These are phyloP conservation scores for Lasiosphaeria miniovina DNA, from an alignment of 495 filamentous ascomycete species.

Conservation along the genomic window DNA sequence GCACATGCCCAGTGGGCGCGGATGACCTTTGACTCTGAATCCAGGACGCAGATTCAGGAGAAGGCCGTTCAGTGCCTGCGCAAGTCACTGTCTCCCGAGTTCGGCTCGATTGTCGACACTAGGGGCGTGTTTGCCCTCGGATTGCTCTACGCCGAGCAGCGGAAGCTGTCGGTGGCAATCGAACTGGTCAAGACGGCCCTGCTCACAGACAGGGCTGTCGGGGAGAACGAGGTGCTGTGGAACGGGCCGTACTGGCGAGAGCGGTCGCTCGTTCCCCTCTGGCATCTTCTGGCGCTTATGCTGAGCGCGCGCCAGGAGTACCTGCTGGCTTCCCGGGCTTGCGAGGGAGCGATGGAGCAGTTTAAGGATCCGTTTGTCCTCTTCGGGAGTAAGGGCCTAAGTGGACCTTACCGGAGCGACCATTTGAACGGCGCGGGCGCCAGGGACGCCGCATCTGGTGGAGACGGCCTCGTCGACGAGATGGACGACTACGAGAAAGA, in stretches of 20 bases:
- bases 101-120: constrained; percentile 57
- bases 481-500: constrained; percentile 78
- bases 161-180: constrained; percentile 73
- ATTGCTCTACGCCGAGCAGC: constrained; percentile 72
- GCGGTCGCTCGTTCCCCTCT: constrained; percentile 62
- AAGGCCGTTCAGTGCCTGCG: constrained; percentile 72
- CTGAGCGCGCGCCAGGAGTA: constrained; percentile 86
- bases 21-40: constrained; percentile 67
- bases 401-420: constrained; percentile 50
- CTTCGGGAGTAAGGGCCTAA: constrained; percentile 46
- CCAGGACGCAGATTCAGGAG: constrained; percentile 63
- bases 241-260: constrained; percentile 47
- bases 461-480: constrained; percentile 59
- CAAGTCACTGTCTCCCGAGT: constrained; percentile 63
- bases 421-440: constrained; percentile 48
- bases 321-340: constrained; percentile 70
- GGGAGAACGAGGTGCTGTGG: constrained; percentile 32
- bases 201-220: constrained; percentile 37
- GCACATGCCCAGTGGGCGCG: constrained; percentile 82
- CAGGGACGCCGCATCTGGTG: constrained; percentile 31
- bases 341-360: constrained; percentile 86
- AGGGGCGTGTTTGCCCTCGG: constrained; percentile 78
- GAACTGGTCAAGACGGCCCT: constrained; percentile 64
- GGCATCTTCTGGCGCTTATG: constrained; percentile 84
- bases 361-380: constrained; percentile 62